These are phyloP conservation scores for Eremothecium sinecaudum DNA, from an alignment of 1,139 yeast species.

Conservation along the genomic window DNA sequence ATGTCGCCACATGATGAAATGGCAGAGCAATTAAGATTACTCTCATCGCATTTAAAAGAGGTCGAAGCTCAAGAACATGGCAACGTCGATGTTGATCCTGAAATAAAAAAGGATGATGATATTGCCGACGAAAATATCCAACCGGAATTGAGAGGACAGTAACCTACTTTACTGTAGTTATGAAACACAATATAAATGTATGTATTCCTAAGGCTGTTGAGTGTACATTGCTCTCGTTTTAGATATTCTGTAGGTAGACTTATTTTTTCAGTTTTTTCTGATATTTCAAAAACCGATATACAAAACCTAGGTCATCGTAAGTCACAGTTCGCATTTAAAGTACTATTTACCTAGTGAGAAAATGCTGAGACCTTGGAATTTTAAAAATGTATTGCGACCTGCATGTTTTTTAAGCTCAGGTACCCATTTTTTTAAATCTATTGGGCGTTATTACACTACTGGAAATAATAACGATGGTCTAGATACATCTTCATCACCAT, in stretches of 20 bases:
- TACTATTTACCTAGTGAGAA: no score
- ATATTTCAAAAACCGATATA: no score
- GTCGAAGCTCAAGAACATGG: conserved; percentile 18
- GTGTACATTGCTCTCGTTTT: no score
- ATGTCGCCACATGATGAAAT: conserved; percentile 28
- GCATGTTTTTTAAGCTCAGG: not conserved
- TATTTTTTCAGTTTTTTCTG: no score
- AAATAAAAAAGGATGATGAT: conserved; percentile 16
- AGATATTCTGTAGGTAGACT: no score
- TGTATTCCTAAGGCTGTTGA: no score
- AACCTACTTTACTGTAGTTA: no score
- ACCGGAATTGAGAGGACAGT: conserved; percentile 31
- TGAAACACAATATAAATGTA: no score
- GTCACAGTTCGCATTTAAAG: no score
- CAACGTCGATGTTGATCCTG: conserved; percentile 12
- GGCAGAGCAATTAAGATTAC: conserved; percentile 29
- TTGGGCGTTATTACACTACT: not conserved
- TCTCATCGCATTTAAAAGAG: conserved; percentile 30
- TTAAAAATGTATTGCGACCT: no score
- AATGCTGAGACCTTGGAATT: no score
- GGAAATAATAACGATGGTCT: not conserved
- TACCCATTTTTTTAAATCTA: not conserved
- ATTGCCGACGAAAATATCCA: conserved; percentile 30
- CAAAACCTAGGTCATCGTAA: no score
- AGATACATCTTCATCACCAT: conserved; percentile 2